Percentiles rank a stretch among this genome's conserved stretches.
Evolutionary conservation across 345 rosid genomes (phyloP).

Genomic region (Psidium guajava): DNA sequence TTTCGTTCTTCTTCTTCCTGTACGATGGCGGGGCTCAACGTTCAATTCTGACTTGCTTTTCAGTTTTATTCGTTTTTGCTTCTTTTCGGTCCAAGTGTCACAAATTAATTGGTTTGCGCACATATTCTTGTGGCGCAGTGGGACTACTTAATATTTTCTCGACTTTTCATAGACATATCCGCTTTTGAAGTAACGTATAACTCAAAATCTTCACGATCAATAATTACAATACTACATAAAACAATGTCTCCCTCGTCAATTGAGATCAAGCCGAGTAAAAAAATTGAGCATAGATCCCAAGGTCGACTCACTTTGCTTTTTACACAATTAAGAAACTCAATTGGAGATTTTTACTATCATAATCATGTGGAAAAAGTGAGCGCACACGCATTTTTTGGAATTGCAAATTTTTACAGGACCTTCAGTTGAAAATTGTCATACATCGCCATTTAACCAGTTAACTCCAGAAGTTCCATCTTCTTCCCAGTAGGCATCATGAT

Average conservation of each 20-base stretch:
- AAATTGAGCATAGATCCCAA: background rate
- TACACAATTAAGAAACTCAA: background rate
- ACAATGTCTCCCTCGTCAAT: background rate
- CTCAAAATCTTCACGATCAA: background rate
- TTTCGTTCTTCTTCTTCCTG: too few relatives aligned
- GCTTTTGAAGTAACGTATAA: too few relatives aligned
- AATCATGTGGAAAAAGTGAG: background rate
- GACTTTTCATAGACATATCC: too few relatives aligned
- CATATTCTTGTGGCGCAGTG: too few relatives aligned
- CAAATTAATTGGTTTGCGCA: too few relatives aligned
- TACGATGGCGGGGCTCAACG: too few relatives aligned
- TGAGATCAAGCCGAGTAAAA: background rate
- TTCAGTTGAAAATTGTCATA: background rate
- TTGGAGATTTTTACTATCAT: background rate
- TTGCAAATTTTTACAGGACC: background rate
- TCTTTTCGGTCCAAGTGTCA: too few relatives aligned
- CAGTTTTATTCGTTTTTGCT: too few relatives aligned
- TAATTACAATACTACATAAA: too few relatives aligned
- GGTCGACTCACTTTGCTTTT: too few relatives aligned
- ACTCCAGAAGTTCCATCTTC: background rate
- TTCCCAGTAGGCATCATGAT: rapidly evolving
- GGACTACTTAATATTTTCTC: too few relatives aligned
- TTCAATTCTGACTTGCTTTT: too few relatives aligned
- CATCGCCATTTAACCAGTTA: rapidly evolving
- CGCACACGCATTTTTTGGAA: background rate